phyloP scores from a whole-genome alignment of 768 basidiomycete genomes.

The Nevesoporus exiguus region DNA sequence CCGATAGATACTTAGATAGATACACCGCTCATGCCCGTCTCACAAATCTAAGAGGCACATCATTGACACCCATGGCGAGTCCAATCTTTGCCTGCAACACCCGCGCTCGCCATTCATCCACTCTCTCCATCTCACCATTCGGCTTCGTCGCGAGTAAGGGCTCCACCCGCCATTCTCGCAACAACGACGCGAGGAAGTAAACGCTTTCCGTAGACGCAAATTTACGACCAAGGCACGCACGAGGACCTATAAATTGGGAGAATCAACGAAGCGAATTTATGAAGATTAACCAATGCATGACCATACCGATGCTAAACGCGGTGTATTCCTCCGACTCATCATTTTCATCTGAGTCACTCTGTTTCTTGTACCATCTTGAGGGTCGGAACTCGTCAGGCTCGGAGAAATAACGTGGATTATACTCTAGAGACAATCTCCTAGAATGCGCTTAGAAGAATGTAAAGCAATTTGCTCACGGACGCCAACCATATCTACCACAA shows the following conservation, averaged over 20 bases:
- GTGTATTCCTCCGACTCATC: conserved; percentile 21
- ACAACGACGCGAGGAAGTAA: conserved; percentile 47
- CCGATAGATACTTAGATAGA: neutral
- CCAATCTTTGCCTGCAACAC: conserved; percentile 19
- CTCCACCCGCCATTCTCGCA: conserved; percentile 52
- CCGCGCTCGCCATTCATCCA: conserved; percentile 23
- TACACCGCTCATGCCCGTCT: conserved; percentile 8
- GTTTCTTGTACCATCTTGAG: conserved; percentile 36
- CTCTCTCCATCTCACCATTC: conserved; percentile 13
- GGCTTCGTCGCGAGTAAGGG: conserved; percentile 34
- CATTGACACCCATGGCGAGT: conserved; percentile 15
- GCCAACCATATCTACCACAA: conserved; percentile 31
- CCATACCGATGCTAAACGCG: conserved; percentile 23
- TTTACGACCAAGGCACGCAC: conserved; percentile 51
- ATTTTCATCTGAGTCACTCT: conserved; percentile 2
- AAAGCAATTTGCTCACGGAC: conserved; percentile 19
- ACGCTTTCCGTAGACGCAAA: conserved; percentile 54
- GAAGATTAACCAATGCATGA: neutral
- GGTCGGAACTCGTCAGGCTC: conserved; percentile 37
- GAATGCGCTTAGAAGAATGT: neutral
- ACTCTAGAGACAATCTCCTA: conserved; percentile 24
- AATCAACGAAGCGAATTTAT: neutral
- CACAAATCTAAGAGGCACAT: conserved; percentile 23
- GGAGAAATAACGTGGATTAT: conserved; percentile 35
- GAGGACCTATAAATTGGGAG: conserved; percentile 36